A percentile compares a stretch with the other conserved stretches of the same genome.
phyloP scores from a whole-genome alignment of 305 asterid species.

The Salvia sclarea region DNA sequence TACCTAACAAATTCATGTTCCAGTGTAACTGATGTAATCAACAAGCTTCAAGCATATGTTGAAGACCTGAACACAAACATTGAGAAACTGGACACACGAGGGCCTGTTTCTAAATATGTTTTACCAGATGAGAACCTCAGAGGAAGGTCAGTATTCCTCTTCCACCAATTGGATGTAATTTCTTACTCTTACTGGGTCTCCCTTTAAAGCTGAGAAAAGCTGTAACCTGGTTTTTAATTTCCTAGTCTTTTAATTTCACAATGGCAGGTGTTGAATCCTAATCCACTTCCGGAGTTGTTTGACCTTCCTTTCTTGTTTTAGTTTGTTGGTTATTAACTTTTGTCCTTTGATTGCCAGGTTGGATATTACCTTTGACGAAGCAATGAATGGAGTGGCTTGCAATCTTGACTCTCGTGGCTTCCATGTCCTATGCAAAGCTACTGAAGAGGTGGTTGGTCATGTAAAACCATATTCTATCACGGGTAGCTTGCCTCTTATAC shows the following conservation, averaged over 20 bases:
- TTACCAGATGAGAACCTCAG: conserved; percentile 90
- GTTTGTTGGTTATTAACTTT: conserved; percentile 3
- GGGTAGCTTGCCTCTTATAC: conserved; percentile 88
- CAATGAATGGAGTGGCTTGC: conserved; percentile 86
- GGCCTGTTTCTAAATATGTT: conserved; percentile 84
- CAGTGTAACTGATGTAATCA: conserved; percentile 79
- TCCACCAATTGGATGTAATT: conserved; percentile 6
- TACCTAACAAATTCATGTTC: conserved; percentile 26
- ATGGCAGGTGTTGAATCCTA: background rate
- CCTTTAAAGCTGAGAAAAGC: conserved; percentile 13
- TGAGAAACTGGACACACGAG: conserved; percentile 69
- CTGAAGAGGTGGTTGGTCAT: conserved; percentile 88
- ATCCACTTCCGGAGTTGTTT: background rate
- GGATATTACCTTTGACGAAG: conserved; percentile 69
- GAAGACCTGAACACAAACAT: conserved; percentile 81
- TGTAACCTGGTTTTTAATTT: conserved; percentile 6
- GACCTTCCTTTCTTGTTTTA: background rate
- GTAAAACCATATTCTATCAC: conserved; percentile 95
- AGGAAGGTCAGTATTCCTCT: conserved; percentile 66
- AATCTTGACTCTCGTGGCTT: conserved; percentile 85
- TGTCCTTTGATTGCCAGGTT: conserved; percentile 45
- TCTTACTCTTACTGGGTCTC: background rate
- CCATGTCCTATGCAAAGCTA: conserved; percentile 88
- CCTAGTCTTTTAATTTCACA: conserved; percentile 1
- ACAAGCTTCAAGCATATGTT: conserved; percentile 73